These are phyloP conservation scores for Actinomortierella ambigua DNA, from an alignment of 371 early-diverging fungal species.

Conservation along the genomic window DNA sequence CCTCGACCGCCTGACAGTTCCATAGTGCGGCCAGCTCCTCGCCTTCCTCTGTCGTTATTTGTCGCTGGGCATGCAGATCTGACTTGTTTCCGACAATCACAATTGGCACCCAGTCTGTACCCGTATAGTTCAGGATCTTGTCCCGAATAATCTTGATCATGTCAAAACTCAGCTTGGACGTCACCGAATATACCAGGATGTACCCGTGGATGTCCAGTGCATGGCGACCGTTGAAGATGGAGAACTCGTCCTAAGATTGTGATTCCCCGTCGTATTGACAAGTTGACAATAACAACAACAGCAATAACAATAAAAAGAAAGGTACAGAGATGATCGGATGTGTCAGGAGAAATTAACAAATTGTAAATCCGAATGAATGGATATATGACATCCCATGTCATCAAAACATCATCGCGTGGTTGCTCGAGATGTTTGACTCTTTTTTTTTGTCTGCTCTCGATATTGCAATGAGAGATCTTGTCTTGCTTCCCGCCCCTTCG, in stretches of 20 bases:
- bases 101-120: conserved; percentile 87
- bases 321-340: conserved; percentile 2
- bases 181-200: conserved; percentile 93
- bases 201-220: conserved; percentile 93
- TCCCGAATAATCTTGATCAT: conserved; percentile 90
- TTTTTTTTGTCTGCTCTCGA: too few species aligned
- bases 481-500: too few species aligned
- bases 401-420: too few species aligned
- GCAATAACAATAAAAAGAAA: background rate
- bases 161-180: conserved; percentile 85
- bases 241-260: conserved; percentile 84
- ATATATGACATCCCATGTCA: too few species aligned
- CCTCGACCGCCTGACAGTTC: conserved; percentile 87
- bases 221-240: conserved; percentile 88
- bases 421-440: too few species aligned
- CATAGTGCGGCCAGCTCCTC: conserved; percentile 77
- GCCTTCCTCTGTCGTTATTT: conserved; percentile 83
- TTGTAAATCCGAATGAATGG: background rate
- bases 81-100: conserved; percentile 95
- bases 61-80: conserved; percentile 82
- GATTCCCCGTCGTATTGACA: background rate
- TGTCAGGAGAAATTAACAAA: background rate
- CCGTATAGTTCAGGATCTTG: conserved; percentile 93
- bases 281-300: background rate
- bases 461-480: too few species aligned